These are phyloP conservation scores for Isatis lusitanica DNA, from an alignment of 441 rosid genomes.

Conservation along the genomic window DNA sequence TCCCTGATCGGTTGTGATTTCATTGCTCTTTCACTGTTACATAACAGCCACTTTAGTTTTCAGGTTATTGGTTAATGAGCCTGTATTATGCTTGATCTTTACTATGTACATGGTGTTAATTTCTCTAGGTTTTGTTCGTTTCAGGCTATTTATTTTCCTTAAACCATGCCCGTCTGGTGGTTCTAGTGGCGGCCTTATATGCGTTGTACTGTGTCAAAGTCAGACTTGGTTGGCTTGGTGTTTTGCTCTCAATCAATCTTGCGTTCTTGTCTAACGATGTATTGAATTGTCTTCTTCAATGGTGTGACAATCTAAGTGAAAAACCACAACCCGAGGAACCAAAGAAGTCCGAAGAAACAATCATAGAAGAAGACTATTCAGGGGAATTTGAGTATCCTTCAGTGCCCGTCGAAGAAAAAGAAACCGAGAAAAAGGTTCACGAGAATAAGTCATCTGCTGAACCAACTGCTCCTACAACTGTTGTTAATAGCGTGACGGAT, in stretches of 20 bases:
- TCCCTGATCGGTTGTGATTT: neutral
- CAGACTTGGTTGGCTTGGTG: slow-evolving; percentile 95
- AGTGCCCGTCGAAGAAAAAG: slow-evolving; percentile 54
- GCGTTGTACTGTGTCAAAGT: slow-evolving; percentile 85
- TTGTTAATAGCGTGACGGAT: slow-evolving; percentile 51
- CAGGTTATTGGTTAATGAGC: neutral
- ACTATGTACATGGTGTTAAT: neutral
- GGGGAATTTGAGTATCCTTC: slow-evolving; percentile 58
- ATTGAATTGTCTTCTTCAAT: slow-evolving; percentile 68
- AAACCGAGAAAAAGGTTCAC: slow-evolving; percentile 46
- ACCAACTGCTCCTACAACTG: slow-evolving; percentile 51
- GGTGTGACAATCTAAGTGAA: slow-evolving; percentile 80
- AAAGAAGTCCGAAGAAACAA: slow-evolving; percentile 54
- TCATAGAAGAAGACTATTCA: slow-evolving; percentile 65
- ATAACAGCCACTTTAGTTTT: neutral
- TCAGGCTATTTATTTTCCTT: slow-evolving; percentile 93
- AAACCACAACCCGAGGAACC: slow-evolving; percentile 60
- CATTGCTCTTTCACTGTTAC: neutral
- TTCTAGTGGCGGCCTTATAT: slow-evolving; percentile 69
- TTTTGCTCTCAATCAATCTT: slow-evolving; percentile 80
- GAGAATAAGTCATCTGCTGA: slow-evolving; percentile 70
- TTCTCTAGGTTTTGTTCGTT: slow-evolving; percentile 30
- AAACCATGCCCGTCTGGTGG: slow-evolving; percentile 88
- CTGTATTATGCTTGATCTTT: neutral
- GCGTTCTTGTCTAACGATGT: slow-evolving; percentile 91